Conservation (phyloP, 371 early-diverging fungal genomes). For the Mucor velutinosus region DNA sequence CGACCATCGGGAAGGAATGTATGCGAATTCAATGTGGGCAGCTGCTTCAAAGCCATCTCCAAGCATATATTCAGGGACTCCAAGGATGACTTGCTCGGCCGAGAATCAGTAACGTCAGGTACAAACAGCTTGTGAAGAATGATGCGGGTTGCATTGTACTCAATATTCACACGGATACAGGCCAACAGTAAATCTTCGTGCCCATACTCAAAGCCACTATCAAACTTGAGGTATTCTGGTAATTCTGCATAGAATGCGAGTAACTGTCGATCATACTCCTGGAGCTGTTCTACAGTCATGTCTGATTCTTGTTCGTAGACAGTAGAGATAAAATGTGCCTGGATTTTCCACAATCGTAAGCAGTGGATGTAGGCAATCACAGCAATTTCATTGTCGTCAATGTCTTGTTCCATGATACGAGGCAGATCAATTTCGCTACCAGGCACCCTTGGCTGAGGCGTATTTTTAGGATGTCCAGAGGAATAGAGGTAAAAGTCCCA, state of each 20-base stretch:
- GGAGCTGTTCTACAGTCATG: constrained; percentile 46
- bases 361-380: constrained; percentile 35
- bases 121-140: constrained; percentile 51
- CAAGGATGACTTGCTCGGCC: constrained; percentile 35
- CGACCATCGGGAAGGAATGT: constrained; percentile 27
- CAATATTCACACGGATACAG: constrained; percentile 47
- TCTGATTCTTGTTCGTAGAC: constrained; percentile 49
- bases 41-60: constrained; percentile 30
- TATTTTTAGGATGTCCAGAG: constrained; percentile 37
- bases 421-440: constrained; percentile 37
- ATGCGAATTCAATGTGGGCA: constrained; percentile 37
- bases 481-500: constrained; percentile 48
- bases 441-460: constrained; percentile 32
- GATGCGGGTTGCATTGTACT: constrained; percentile 50
- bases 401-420: constrained; percentile 45
- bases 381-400: constrained; percentile 40
- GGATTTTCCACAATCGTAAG: constrained; percentile 43
- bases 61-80: constrained; percentile 49
- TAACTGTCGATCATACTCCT: constrained; percentile 36
- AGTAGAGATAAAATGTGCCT: constrained; percentile 39
- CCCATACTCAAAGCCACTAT: constrained; percentile 52
- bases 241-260: constrained; percentile 28
- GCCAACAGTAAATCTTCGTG: constrained; percentile 40
- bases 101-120: constrained; percentile 40
- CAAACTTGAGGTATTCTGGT: constrained; percentile 43